Conservation (phyloP, 2,329 filamentous ascomycete species). For the Rachicladosporium sp. region DNA sequence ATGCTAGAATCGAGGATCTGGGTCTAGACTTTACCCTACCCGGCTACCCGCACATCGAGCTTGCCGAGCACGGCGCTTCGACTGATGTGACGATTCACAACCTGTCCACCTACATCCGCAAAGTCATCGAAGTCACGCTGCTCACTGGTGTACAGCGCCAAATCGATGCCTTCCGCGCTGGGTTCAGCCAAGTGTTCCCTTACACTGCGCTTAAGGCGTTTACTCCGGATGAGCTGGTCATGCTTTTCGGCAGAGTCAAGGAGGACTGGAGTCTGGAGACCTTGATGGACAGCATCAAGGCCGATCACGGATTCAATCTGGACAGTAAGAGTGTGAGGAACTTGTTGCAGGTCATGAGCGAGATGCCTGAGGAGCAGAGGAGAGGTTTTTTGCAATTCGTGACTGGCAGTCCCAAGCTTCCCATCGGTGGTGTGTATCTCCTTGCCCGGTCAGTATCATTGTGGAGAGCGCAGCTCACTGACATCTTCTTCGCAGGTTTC, state of each 20-base stretch:
- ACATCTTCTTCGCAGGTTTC: slow-evolving; percentile 53
- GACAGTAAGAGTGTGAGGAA: slow-evolving; percentile 94
- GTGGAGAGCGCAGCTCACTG: slow-evolving; percentile 5
- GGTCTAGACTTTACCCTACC: slow-evolving; percentile 90
- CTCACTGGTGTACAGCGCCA: slow-evolving; percentile 80
- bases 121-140: slow-evolving; percentile 81
- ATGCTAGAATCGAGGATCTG: slow-evolving; percentile 70
- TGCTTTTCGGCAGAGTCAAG: slow-evolving; percentile 81
- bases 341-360: slow-evolving; percentile 86
- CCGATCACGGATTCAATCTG: slow-evolving; percentile 96
- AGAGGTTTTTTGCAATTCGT: slow-evolving; percentile 96
- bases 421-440: slow-evolving; percentile 71
- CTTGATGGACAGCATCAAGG: slow-evolving; percentile 95
- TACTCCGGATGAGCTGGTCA: slow-evolving; percentile 87
- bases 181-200: slow-evolving; percentile 93
- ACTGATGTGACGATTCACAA: slow-evolving; percentile 76
- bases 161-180: slow-evolving; percentile 77
- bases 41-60: slow-evolving; percentile 76
- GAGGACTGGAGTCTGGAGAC: slow-evolving; percentile 98
- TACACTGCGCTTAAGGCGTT: slow-evolving; percentile 88
- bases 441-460: too few species aligned
- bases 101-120: slow-evolving; percentile 76
- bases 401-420: slow-evolving; percentile 92
- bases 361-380: slow-evolving; percentile 59
- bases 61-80: slow-evolving; percentile 62